phyloP scores from a whole-genome alignment of 2,329 filamentous ascomycete species.

The Cladosporium velox region DNA sequence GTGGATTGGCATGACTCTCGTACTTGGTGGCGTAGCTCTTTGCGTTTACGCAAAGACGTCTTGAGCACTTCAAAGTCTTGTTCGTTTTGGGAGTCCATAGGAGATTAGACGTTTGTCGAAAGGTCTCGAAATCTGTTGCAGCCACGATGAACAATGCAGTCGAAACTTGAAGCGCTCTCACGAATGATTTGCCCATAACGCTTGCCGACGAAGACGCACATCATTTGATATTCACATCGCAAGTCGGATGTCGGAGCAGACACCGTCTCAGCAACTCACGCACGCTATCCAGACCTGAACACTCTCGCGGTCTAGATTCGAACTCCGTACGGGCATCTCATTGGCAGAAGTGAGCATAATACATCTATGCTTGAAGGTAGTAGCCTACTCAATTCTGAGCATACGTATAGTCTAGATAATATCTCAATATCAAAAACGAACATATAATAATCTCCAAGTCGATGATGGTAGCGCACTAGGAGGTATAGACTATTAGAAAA shows the following conservation, averaged over 20 bases:
- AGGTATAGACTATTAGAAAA: not conserved
- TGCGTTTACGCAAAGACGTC: slow-evolving; percentile 67
- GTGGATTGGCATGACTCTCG: slow-evolving; percentile 77
- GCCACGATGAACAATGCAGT: not conserved
- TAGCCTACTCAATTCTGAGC: not conserved
- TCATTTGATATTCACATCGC: not conserved
- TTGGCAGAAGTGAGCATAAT: not conserved
- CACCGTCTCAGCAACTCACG: not conserved
- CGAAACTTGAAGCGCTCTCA: not conserved
- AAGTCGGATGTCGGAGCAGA: not conserved
- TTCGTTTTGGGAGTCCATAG: not conserved
- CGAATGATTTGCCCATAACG: not conserved
- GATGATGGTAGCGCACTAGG: not conserved
- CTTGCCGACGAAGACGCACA: not conserved
- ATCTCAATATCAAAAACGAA: not conserved
- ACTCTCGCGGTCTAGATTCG: no score
- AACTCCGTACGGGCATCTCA: no score
- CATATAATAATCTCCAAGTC: not conserved
- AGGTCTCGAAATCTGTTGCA: not conserved
- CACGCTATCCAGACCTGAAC: not conserved
- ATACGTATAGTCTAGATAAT: not conserved
- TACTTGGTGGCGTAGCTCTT: slow-evolving; percentile 76
- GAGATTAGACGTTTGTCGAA: not conserved
- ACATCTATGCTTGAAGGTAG: not conserved
- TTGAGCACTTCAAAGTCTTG: slow-evolving; percentile 16